phyloP scores from a whole-genome alignment of 257 asterid species.

The Henckelia pumila region DNA sequence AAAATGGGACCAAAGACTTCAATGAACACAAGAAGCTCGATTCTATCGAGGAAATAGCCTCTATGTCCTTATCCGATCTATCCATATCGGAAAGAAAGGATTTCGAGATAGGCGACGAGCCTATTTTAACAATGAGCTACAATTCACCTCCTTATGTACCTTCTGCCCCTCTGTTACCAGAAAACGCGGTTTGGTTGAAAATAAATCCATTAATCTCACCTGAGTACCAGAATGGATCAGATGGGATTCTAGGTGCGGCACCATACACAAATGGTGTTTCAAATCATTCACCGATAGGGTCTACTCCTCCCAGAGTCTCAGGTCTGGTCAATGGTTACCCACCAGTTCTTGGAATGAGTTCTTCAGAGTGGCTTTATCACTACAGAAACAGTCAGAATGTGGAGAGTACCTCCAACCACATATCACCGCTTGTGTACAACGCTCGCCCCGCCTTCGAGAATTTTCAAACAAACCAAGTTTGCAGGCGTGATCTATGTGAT shows the following conservation, averaged over 20 bases:
- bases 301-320: constrained; percentile 35
- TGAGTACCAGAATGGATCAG: constrained; percentile 43
- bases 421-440: constrained; percentile 40
- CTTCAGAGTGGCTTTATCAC: constrained; percentile 94
- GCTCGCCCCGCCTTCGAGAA: constrained; percentile 35
- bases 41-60: constrained; percentile 60
- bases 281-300: constrained; percentile 34
- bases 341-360: constrained; percentile 68
- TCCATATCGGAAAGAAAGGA: constrained; percentile 37
- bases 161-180: constrained; percentile 84
- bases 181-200: constrained; percentile 53
- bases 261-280: constrained; percentile 43
- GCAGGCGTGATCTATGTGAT: constrained; percentile 52
- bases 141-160: constrained; percentile 50
- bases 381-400: constrained; percentile 65
- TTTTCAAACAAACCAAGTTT: constrained; percentile 34
- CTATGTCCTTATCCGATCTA: constrained; percentile 45
- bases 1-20: constrained; percentile 32
- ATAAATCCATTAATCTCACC: constrained; percentile 32
- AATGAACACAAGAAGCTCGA: constrained; percentile 38
- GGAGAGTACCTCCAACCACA: constrained; percentile 34
- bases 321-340: constrained; percentile 57
- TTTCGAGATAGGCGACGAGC: constrained; percentile 24
- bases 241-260: constrained; percentile 73
- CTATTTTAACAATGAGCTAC: constrained; percentile 32